phyloP scores from a whole-genome alignment of 2,329 filamentous ascomycete species.

The Monilinia vaccinii-corymbosi region DNA sequence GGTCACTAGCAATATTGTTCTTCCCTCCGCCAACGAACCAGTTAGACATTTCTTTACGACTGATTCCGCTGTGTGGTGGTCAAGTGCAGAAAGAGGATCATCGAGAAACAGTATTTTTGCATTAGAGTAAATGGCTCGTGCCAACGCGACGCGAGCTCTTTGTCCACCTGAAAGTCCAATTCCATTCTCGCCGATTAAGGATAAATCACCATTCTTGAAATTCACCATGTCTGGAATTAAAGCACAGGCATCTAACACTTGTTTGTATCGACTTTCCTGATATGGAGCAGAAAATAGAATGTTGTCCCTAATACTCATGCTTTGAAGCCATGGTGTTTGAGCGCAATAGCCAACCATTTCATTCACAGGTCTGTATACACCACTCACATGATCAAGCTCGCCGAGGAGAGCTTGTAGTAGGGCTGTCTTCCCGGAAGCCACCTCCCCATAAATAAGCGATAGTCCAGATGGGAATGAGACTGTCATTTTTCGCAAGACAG shows the following conservation, averaged over 20 bases:
- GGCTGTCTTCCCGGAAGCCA: conserved; percentile 53
- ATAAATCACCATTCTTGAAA: conserved; percentile 55
- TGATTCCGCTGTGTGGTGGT: conserved; percentile 54
- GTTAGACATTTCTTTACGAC: conserved; percentile 49
- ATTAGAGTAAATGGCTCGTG: conserved; percentile 49
- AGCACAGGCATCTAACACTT: conserved; percentile 58
- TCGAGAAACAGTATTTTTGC: conserved; percentile 47
- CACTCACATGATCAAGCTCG: conserved; percentile 25
- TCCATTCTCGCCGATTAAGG: conserved; percentile 52
- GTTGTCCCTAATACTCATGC: conserved; percentile 61
- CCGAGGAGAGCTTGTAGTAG: conserved; percentile 27
- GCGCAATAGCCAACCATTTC: conserved; percentile 54
- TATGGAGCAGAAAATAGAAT: conserved; percentile 57
- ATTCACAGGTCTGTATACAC: conserved; percentile 38
- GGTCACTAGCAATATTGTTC: conserved; percentile 51
- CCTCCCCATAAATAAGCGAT: conserved; percentile 53
- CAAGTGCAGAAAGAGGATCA: conserved; percentile 50
- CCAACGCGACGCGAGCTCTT: conserved; percentile 50
- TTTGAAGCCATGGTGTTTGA: conserved; percentile 60
- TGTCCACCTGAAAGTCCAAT: conserved; percentile 53
- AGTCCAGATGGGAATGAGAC: conserved; percentile 46
- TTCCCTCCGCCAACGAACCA: conserved; percentile 43
- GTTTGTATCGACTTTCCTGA: conserved; percentile 58
- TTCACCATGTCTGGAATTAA: conserved; percentile 51
- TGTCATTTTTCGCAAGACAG: conserved; percentile 45